These are phyloP conservation scores for Sugiyamaella xylanicola DNA, from an alignment of 1,139 yeast species.

Conservation along the genomic window DNA sequence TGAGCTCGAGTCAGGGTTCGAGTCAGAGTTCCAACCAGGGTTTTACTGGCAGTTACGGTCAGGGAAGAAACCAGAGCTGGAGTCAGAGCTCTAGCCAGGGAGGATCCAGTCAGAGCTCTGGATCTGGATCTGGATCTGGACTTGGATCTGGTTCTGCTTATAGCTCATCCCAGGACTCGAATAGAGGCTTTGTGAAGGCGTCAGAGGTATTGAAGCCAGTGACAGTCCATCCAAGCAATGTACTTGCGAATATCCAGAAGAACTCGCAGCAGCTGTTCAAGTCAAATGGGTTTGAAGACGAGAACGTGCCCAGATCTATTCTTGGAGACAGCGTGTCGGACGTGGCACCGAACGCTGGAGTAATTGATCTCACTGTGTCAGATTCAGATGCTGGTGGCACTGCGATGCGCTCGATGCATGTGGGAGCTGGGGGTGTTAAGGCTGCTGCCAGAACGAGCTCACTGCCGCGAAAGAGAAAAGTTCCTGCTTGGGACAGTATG, in stretches of 20 bases:
- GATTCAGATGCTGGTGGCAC: neutral
- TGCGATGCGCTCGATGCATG: neutral
- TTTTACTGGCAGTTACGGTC: neutral
- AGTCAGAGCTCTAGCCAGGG: too few relatives aligned
- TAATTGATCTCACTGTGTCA: slow-evolving; percentile 12
- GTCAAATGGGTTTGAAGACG: slow-evolving; percentile 11
- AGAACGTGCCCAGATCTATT: neutral
- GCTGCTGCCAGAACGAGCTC: neutral
- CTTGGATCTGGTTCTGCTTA: too few relatives aligned
- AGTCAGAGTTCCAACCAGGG: neutral
- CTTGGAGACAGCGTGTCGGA: neutral
- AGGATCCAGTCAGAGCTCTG: too few relatives aligned
- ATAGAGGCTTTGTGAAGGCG: neutral
- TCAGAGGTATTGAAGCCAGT: neutral
- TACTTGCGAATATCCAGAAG: neutral
- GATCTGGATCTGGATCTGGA: too few relatives aligned
- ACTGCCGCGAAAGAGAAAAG: slow-evolving; percentile 10
- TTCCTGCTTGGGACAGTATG: slow-evolving; percentile 8
- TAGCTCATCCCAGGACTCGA: neutral
- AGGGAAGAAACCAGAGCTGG: too few relatives aligned
- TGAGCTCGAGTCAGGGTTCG: neutral
- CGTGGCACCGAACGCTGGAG: neutral
- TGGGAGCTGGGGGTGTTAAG: neutral
- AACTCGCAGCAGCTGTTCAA: neutral
- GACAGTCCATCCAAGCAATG: neutral